phyloP scores from a whole-genome alignment of 2,329 filamentous ascomycete genomes.

The Penicillium decumbens region DNA sequence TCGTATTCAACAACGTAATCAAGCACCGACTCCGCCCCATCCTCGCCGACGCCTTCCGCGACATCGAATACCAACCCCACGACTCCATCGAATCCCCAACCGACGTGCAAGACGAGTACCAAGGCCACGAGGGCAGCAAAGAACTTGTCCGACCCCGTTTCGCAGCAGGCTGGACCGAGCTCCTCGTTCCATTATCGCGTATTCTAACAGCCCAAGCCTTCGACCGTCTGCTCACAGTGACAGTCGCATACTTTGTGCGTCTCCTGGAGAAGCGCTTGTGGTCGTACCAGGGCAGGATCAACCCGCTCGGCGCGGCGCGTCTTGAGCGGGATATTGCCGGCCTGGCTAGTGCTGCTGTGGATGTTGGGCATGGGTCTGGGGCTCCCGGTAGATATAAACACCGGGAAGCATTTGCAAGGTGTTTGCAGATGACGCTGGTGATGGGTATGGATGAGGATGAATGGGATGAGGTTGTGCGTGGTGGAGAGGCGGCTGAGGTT shows the following conservation, averaged over 20 bases:
- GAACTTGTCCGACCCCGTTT: conserved; percentile 75
- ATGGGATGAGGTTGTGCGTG: conserved; percentile 70
- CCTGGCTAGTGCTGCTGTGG: conserved; percentile 55
- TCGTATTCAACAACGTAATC: conserved; percentile 82
- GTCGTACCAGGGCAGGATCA: conserved; percentile 72
- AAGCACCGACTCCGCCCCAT: conserved; percentile 80
- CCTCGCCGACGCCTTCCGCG: conserved; percentile 81
- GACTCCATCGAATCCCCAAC: conserved; percentile 34
- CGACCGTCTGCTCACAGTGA: conserved; percentile 67
- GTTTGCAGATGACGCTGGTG: conserved; percentile 75
- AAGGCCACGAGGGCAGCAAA: conserved; percentile 40
- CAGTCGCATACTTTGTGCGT: conserved; percentile 68
- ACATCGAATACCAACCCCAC: conserved; percentile 75
- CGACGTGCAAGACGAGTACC: conserved; percentile 35
- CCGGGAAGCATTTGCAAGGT: conserved; percentile 70
- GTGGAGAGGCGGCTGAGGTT: conserved; percentile 45
- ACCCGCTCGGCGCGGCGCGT: conserved; percentile 73
- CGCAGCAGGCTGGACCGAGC: conserved; percentile 74
- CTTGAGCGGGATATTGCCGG: conserved; percentile 79
- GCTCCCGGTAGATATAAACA: conserved; percentile 61
- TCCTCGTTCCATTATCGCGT: conserved; percentile 78
- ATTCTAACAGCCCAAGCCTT: conserved; percentile 76
- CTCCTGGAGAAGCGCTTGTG: conserved; percentile 84
- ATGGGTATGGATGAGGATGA: conserved; percentile 95
- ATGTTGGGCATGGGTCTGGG: conserved; percentile 33